phyloP scores from a whole-genome alignment of 2,329 filamentous ascomycete species.

The Magnaporthales sp. region DNA sequence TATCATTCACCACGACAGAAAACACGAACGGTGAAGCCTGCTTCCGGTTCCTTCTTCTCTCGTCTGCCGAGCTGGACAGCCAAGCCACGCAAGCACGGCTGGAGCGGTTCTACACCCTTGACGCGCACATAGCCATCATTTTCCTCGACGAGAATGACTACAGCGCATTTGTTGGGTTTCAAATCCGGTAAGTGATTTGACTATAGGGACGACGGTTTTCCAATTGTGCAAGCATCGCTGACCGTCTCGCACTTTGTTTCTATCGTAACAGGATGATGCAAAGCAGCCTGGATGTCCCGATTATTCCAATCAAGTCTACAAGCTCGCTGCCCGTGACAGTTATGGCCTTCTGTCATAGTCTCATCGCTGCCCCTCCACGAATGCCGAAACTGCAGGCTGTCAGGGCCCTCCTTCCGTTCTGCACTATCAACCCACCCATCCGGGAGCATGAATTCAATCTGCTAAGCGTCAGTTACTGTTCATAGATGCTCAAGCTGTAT shows the following conservation, averaged over 20 bases:
- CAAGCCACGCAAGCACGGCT: conserved; percentile 22
- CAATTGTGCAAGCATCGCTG: not conserved
- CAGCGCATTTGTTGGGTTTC: conserved; percentile 28
- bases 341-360: conserved; percentile 21
- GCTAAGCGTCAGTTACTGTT: conserved; percentile 1
- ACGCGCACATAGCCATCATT: conserved; percentile 30
- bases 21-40: conserved; percentile 9
- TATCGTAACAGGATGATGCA: not conserved
- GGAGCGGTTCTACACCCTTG: conserved; percentile 29
- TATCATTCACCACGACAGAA: conserved; percentile 20
- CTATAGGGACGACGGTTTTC: no score
- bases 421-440: conserved; percentile 3
- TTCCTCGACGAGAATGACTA: conserved; percentile 26
- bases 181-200: conserved; percentile 27
- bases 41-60: conserved; percentile 32
- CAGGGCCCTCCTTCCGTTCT: conserved; percentile 1
- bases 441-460: not conserved
- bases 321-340: conserved; percentile 27
- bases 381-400: not conserved
- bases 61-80: conserved; percentile 25
- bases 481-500: no score
- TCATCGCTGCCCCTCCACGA: not conserved
- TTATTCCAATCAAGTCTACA: conserved; percentile 32
- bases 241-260: not conserved
- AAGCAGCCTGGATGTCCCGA: conserved; percentile 19